phyloP scores from a whole-genome alignment of 1,139 yeast genomes.

The Lodderomyces parapsilosis region DNA sequence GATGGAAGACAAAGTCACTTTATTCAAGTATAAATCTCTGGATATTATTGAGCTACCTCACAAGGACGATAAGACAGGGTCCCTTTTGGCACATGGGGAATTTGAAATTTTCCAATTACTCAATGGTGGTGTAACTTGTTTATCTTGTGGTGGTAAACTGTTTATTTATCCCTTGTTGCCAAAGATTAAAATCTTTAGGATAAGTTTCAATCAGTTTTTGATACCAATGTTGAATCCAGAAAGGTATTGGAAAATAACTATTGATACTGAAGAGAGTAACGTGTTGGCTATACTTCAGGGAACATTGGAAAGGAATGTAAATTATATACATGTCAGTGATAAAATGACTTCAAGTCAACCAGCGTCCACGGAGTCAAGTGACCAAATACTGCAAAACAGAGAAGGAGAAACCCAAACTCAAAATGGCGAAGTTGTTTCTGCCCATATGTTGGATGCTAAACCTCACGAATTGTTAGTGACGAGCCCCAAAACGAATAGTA shows the following conservation, averaged over 20 bases:
- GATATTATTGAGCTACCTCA: conserved; percentile 45
- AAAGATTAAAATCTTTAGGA: conserved; percentile 54
- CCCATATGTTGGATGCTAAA: not conserved
- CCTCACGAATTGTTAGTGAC: conserved; percentile 4
- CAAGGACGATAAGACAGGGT: conserved; percentile 32
- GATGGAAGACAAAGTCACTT: conserved; percentile 36
- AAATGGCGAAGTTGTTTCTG: not conserved
- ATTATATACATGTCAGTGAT: conserved; percentile 40
- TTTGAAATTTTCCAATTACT: conserved; percentile 66
- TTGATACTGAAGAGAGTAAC: conserved; percentile 36
- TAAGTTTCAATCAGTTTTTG: conserved; percentile 52
- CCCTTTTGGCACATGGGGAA: conserved; percentile 59
- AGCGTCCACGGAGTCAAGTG: no score
- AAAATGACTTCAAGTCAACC: not conserved
- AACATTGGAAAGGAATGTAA: conserved; percentile 41
- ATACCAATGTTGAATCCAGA: conserved; percentile 70
- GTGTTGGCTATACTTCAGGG: conserved; percentile 36
- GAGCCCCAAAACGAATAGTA: not conserved
- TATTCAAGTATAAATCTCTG: conserved; percentile 38
- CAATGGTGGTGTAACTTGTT: conserved; percentile 60
- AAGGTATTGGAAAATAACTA: conserved; percentile 64
- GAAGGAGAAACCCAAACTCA: not conserved
- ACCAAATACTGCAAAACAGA: no score
- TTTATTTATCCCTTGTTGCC: conserved; percentile 64
- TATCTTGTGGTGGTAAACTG: conserved; percentile 54